Evolutionary conservation across 2,329 filamentous ascomycete genomes (phyloP).

Genomic region (Fusarium xylarioides): DNA sequence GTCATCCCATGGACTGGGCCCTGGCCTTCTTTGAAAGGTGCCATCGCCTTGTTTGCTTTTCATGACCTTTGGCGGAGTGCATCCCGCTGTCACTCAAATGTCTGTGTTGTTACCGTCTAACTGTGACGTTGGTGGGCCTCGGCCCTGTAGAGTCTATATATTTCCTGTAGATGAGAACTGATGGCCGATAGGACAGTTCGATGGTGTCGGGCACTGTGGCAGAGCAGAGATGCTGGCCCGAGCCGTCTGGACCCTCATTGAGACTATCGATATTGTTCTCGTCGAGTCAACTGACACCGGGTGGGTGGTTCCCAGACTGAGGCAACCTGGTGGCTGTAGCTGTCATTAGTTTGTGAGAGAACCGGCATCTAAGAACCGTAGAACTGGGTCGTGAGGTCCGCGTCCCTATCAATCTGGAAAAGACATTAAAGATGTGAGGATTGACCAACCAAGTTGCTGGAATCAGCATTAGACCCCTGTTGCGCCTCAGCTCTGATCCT

Average conservation of each 20-base stretch:
- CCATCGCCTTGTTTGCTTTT: slow-evolving; percentile 1
- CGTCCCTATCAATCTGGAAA: slow-evolving; percentile 36
- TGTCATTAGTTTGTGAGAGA: background rate
- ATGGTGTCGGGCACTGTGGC: background rate
- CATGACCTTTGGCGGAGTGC: background rate
- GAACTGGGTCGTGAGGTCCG: slow-evolving; percentile 6
- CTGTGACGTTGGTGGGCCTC: background rate
- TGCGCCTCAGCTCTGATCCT: slow-evolving; percentile 26
- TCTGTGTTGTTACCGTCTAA: background rate
- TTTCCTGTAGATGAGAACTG: background rate
- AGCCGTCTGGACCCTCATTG: slow-evolving; percentile 3
- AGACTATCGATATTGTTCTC: background rate
- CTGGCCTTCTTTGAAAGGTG: background rate
- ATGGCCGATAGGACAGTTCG: background rate
- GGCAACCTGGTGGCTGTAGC: background rate
- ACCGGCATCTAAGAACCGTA: background rate
- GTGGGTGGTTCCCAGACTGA: background rate
- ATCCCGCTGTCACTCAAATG: slow-evolving; percentile 1
- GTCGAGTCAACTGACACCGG: slow-evolving; percentile 5
- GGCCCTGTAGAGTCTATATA: background rate
- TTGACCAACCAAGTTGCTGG: slow-evolving; percentile 33
- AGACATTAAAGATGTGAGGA: slow-evolving; percentile 30
- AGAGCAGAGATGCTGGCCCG: background rate
- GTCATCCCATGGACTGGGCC: slow-evolving; percentile 1
- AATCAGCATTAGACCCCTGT: slow-evolving; percentile 16